phyloP scores from a whole-genome alignment of 1,284 basidiomycete species.

The Papiliotrema terrestris region DNA sequence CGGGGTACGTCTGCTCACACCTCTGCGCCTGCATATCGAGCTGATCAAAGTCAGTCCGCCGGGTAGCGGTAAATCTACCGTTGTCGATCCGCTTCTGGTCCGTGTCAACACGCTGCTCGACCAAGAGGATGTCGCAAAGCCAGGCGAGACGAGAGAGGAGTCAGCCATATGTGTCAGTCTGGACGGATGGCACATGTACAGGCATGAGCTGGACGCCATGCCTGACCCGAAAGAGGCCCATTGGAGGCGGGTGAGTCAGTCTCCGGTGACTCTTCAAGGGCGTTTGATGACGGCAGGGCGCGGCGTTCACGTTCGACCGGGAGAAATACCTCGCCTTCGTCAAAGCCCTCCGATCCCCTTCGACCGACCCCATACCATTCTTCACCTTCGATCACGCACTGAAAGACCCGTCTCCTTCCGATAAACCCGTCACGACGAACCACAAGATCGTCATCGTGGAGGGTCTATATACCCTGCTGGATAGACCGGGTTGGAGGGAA shows the following conservation, averaged over 20 bases:
- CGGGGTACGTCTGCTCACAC: slow-evolving; percentile 63
- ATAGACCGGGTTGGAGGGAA: slow-evolving; percentile 66
- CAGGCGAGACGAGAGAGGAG: slow-evolving; percentile 5
- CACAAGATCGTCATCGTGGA: slow-evolving; percentile 78
- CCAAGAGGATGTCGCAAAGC: not conserved
- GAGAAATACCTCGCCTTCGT: slow-evolving; percentile 68
- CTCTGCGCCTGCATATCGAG: slow-evolving; percentile 11
- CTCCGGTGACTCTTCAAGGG: slow-evolving; percentile 37
- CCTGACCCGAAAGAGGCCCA: slow-evolving; percentile 29
- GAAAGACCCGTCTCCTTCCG: slow-evolving; percentile 53
- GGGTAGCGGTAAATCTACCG: slow-evolving; percentile 53
- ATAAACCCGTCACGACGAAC: slow-evolving; percentile 56
- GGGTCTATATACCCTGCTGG: slow-evolving; percentile 75
- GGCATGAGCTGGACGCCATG: slow-evolving; percentile 43
- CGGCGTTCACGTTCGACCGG: slow-evolving; percentile 52
- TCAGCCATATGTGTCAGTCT: slow-evolving; percentile 51
- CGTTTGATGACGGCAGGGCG: slow-evolving; percentile 31
- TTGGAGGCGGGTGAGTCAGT: slow-evolving; percentile 24
- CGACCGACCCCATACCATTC: slow-evolving; percentile 41
- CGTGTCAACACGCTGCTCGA: slow-evolving; percentile 39
- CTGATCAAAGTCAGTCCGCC: slow-evolving; percentile 33
- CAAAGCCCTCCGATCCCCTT: slow-evolving; percentile 57
- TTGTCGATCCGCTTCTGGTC: slow-evolving; percentile 48
- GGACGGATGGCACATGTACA: slow-evolving; percentile 54
- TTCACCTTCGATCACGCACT: slow-evolving; percentile 52